These are phyloP conservation scores for Aspergillus udagawae DNA, from an alignment of 2,329 filamentous ascomycete species.

Conservation along the genomic window DNA sequence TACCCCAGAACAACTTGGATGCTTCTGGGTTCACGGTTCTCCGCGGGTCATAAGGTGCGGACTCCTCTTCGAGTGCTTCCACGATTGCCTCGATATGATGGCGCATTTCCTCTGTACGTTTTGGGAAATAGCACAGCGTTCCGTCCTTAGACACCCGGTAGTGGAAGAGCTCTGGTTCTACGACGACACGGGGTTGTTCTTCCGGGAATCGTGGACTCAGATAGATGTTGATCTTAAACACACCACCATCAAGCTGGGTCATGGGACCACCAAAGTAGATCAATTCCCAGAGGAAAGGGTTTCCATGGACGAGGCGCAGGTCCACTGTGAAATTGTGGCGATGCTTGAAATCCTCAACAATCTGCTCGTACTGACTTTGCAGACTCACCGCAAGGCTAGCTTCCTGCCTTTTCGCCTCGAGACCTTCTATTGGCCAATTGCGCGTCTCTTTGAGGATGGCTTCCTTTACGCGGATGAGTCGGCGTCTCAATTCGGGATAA, in stretches of 20 bases:
- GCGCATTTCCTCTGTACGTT: conserved; percentile 69
- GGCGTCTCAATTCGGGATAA: conserved; percentile 67
- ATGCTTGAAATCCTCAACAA: conserved; percentile 68
- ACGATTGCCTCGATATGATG: conserved; percentile 83
- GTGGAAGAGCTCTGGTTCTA: conserved; percentile 81
- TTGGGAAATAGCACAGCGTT: conserved; percentile 75
- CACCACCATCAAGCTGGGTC: conserved; percentile 87
- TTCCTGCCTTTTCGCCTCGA: conserved; percentile 60
- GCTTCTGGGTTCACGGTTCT: conserved; percentile 84
- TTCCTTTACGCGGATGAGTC: conserved; percentile 65
- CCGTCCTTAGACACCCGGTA: conserved; percentile 78
- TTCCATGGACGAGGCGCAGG: conserved; percentile 70
- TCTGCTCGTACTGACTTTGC: conserved; percentile 78
- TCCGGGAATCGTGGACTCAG: conserved; percentile 84
- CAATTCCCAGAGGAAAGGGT: conserved; percentile 84
- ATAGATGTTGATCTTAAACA: conserved; percentile 75
- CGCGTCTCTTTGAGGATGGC: conserved; percentile 68
- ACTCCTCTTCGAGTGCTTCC: conserved; percentile 77
- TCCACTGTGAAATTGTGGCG: conserved; percentile 68
- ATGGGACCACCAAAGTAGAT: conserved; percentile 89
- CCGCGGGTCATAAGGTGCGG: conserved; percentile 83
- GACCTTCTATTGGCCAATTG: conserved; percentile 68
- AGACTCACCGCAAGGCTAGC: conserved; percentile 76
- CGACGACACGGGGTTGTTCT: conserved; percentile 77
- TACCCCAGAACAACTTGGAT: conserved; percentile 81